phyloP scores from a whole-genome alignment of 2,329 filamentous ascomycete genomes.

The Beauveria medogensis region DNA sequence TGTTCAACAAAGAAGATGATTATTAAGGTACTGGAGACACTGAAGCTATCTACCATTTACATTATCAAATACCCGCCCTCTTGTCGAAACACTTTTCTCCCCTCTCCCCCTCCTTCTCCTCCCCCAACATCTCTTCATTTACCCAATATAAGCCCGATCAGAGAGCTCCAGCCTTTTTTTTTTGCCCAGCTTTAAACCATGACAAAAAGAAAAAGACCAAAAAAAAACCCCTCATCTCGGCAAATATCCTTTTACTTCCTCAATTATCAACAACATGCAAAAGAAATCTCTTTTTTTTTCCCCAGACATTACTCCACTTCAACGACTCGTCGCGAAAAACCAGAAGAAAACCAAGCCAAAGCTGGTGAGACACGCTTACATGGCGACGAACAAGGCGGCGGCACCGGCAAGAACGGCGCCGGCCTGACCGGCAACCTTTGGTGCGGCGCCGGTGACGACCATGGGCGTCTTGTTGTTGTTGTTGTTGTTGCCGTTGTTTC shows the following conservation, averaged over 20 bases:
- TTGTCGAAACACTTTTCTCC: neutral
- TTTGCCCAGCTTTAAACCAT: neutral
- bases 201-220: no score
- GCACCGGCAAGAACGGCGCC: neutral
- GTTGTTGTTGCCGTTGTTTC: neutral
- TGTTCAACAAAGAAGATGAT: neutral
- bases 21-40: neutral
- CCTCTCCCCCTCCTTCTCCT: neutral
- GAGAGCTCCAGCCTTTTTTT: neutral
- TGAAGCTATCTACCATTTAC: neutral
- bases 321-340: no score
- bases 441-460: neutral
- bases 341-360: no score
- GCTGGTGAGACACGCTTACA: neutral
- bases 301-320: no score
- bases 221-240: no score
- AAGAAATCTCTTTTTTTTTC: no score
- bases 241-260: no score
- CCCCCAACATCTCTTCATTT: neutral
- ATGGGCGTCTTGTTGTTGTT: neutral
- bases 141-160: no score
- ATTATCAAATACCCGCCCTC: slow-evolving; percentile 5
- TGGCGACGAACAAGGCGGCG: neutral
- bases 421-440: neutral
- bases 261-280: no score